A percentile compares a stretch with the other conserved stretches of the same genome.
Evolutionary conservation across 306 rosid species (phyloP).

Genomic region (Ormosia emarginata): DNA sequence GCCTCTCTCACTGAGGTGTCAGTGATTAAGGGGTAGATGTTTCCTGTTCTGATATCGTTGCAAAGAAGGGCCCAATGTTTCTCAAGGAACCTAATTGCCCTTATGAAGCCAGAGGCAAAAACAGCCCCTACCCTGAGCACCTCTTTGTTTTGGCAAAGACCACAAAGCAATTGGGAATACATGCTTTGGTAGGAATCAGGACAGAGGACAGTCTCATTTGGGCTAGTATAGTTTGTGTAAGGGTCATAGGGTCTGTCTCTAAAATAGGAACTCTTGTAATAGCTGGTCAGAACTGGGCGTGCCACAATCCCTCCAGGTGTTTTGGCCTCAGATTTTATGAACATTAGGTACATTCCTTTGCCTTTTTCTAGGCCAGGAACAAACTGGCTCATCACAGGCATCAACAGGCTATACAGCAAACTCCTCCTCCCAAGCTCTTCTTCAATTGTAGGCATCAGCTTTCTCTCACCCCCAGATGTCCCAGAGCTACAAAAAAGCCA

Average conservation of each 20-base stretch:
- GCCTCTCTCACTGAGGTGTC: slow-evolving; percentile 59
- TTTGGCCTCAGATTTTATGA: slow-evolving; percentile 90
- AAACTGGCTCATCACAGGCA: slow-evolving; percentile 94
- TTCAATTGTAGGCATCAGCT: slow-evolving; percentile 91
- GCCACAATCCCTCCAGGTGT: slow-evolving; percentile 87
- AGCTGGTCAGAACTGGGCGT: slow-evolving; percentile 91
- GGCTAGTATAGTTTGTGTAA: slow-evolving; percentile 94
- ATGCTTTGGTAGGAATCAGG: slow-evolving; percentile 93
- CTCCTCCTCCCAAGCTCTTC: slow-evolving; percentile 82
- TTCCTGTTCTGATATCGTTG: slow-evolving; percentile 72
- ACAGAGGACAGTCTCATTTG: slow-evolving; percentile 87
- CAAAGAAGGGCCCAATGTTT: slow-evolving; percentile 68
- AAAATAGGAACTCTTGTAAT: slow-evolving; percentile 85
- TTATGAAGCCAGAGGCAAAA: slow-evolving; percentile 92
- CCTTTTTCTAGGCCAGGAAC: slow-evolving; percentile 74
- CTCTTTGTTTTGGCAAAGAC: slow-evolving; percentile 71
- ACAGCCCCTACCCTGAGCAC: slow-evolving; percentile 92
- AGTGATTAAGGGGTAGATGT: slow-evolving; percentile 44
- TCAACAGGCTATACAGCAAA: slow-evolving; percentile 67
- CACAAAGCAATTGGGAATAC: slow-evolving; percentile 88
- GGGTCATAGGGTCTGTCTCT: slow-evolving; percentile 81
- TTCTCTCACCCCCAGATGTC: slow-evolving; percentile 96
- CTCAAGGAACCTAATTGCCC: slow-evolving; percentile 84
- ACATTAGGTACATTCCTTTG: slow-evolving; percentile 95
- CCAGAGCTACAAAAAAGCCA: slow-evolving; percentile 59